Evolutionary conservation across 768 basidiomycete genomes (phyloP).

Genomic region (Mycena pura): DNA sequence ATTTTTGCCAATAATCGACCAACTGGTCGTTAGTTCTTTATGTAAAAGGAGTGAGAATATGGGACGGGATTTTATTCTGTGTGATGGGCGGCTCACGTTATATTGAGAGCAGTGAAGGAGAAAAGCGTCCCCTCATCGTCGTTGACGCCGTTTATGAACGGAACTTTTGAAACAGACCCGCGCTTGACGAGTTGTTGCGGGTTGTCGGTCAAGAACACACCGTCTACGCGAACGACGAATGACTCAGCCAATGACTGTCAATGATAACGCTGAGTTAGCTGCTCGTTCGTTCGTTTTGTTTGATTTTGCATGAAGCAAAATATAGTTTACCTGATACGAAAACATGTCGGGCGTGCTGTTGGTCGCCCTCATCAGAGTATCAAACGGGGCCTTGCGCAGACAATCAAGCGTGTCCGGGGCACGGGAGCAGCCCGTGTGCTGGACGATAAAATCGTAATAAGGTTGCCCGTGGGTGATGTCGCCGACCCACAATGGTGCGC

Average conservation of each 20-base stretch:
- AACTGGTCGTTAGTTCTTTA: neutral
- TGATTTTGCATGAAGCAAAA: neutral
- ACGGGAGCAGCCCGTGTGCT: constrained; percentile 41
- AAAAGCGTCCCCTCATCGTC: constrained; percentile 49
- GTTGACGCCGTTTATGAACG: constrained; percentile 40
- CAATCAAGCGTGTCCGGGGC: constrained; percentile 48
- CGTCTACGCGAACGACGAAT: constrained; percentile 30
- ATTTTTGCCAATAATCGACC: neutral
- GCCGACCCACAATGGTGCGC: constrained; percentile 41
- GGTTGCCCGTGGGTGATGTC: constrained; percentile 40
- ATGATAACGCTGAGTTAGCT: neutral
- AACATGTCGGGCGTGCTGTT: constrained; percentile 35
- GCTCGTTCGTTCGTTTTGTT: neutral
- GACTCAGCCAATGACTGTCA: constrained; percentile 9
- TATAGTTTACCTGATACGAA: constrained; percentile 30
- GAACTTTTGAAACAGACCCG: constrained; percentile 39
- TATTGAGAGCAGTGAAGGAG: constrained; percentile 30
- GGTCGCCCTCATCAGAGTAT: constrained; percentile 36
- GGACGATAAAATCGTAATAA: constrained; percentile 50
- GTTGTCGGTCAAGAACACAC: constrained; percentile 32
- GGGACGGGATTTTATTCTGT: neutral
- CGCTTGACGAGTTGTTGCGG: constrained; percentile 31
- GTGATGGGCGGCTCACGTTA: constrained; percentile 26
- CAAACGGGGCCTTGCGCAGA: constrained; percentile 45
- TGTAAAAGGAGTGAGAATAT: neutral